Evolutionary conservation across 495 filamentous ascomycete genomes (phyloP), one percentile per base, ranked within the genome.

Genomic region (Chlorociboria aeruginascens): DNA sequence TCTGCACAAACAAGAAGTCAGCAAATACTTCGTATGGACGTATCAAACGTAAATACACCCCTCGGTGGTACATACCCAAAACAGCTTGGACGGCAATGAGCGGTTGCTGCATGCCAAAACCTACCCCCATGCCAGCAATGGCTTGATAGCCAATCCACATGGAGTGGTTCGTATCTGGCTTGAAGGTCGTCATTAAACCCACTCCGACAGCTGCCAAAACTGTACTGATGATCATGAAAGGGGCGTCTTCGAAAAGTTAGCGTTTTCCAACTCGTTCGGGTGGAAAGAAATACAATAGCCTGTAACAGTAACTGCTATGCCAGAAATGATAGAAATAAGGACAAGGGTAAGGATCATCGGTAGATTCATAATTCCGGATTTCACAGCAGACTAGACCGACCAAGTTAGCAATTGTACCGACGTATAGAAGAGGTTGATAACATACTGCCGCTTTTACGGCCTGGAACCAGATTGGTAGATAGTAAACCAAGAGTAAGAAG

Each of bases 401-500:
- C 20, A 25, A 25, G 20, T 25, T 25, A 25, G 20, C 20, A 25
- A 25, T 25, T 25, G 20, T 2, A 25, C 1, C 20, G 4, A 25
- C 20, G 20, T 2, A 25, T 25, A 25, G 20, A 4, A 25, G 20
- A 25, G 20, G 20, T 25, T 25, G 20, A 25, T 33, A 29, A 25
- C 20, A 25, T 25, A 25, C 20, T 25, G 46, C 78, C 44, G 73
- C 77, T 51, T 85, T 81, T 59, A 89, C 77, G 6, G 83, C 81
- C 55, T 90, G 85, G 69, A 92, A 88, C 80, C 79, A 92, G 54
- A 89, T 81, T 0, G 86, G 85, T 7, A 89, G 65, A 66, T 80
- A 78, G 55, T 74, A 83, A 17, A 78, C 61, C 8, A 79, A 58
- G 13, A 83, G 55, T 39, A 86, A 74, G 60, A 83, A 81, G 1